Evolutionary conservation across 108 stramenopile genomes (phyloP).

Genomic region (Skeletonema potamos): DNA sequence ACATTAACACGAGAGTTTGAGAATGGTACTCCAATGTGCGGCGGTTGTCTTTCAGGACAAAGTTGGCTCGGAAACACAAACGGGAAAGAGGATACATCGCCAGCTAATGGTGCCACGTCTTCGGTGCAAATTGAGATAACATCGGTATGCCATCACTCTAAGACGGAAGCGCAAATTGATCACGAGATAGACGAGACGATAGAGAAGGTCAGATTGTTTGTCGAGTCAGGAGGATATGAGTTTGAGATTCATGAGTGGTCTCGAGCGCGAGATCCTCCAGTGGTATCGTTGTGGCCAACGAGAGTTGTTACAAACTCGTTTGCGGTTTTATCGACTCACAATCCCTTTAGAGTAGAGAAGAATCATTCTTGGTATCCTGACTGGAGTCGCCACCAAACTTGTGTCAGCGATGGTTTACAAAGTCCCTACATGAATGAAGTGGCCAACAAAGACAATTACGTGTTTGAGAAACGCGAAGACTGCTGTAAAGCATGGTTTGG

Average conservation of each 20-base stretch:
- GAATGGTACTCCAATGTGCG: slow-evolving; percentile 21
- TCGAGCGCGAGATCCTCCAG: no score
- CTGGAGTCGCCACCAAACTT: not conserved
- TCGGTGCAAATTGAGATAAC: no score
- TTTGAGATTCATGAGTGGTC: no score
- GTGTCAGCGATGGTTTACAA: not conserved
- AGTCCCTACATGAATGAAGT: not conserved
- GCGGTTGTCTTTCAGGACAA: slow-evolving; percentile 17
- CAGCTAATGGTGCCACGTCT: no score
- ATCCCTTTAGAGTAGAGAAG: not conserved
- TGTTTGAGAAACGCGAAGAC: slow-evolving; percentile 16
- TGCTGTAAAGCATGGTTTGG: slow-evolving; percentile 16
- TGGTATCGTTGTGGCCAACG: not conserved
- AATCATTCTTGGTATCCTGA: slow-evolving; percentile 15
- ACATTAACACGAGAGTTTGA: slow-evolving; percentile 11
- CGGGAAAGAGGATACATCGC: no score
- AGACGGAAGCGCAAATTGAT: no score
- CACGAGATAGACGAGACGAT: no score
- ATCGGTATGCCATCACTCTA: no score
- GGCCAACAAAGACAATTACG: not conserved
- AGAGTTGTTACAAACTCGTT: not conserved
- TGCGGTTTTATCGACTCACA: slow-evolving; percentile 1
- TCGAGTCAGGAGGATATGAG: no score
- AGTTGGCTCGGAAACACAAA: not conserved
- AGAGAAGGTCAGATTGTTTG: no score